Evolutionary conservation across 2,329 filamentous ascomycete species (phyloP).

Genomic region (Drechslerella dactyloides): DNA sequence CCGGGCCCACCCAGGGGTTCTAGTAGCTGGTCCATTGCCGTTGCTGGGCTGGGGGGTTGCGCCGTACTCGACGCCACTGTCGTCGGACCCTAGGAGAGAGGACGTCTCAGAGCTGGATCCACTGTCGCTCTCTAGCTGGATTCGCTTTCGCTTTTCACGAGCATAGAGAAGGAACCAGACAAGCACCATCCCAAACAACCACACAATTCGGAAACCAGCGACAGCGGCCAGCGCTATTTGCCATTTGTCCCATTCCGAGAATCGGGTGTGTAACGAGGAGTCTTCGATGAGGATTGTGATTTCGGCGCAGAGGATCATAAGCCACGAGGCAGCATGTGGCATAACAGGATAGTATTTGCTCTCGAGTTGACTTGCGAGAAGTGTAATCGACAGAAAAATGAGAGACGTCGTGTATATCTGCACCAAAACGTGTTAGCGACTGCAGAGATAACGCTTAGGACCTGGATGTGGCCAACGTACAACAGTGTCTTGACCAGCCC

Average conservation of each 20-base stretch:
- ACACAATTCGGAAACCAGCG: slow-evolving; percentile 50
- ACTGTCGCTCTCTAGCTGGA: slow-evolving; percentile 56
- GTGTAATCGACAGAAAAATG: slow-evolving; percentile 83
- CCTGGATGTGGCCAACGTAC: slow-evolving; percentile 41
- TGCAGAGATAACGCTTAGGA: slow-evolving; percentile 56
- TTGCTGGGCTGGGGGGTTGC: slow-evolving; percentile 56
- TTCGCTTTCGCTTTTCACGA: slow-evolving; percentile 51
- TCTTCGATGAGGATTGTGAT: slow-evolving; percentile 73
- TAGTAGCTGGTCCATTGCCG: slow-evolving; percentile 65
- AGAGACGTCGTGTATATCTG: slow-evolving; percentile 59
- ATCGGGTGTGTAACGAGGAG: slow-evolving; percentile 68
- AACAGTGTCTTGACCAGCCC: slow-evolving; percentile 70
- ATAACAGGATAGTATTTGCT: slow-evolving; percentile 79
- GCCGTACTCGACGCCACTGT: slow-evolving; percentile 52
- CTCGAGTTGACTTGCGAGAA: slow-evolving; percentile 80
- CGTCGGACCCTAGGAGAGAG: slow-evolving; percentile 55
- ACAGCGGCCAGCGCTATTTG: slow-evolving; percentile 57
- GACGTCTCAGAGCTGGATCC: slow-evolving; percentile 57
- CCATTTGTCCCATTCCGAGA: slow-evolving; percentile 54
- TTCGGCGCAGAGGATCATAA: slow-evolving; percentile 74
- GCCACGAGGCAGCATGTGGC: slow-evolving; percentile 81
- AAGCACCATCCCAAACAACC: slow-evolving; percentile 40
- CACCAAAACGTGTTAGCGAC: slow-evolving; percentile 53
- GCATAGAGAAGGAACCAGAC: slow-evolving; percentile 54
- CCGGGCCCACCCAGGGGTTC: slow-evolving; percentile 85